These are phyloP conservation scores for Metschnikowia colocasiae DNA, from an alignment of 805 yeast genomes.

Conservation along the genomic window DNA sequence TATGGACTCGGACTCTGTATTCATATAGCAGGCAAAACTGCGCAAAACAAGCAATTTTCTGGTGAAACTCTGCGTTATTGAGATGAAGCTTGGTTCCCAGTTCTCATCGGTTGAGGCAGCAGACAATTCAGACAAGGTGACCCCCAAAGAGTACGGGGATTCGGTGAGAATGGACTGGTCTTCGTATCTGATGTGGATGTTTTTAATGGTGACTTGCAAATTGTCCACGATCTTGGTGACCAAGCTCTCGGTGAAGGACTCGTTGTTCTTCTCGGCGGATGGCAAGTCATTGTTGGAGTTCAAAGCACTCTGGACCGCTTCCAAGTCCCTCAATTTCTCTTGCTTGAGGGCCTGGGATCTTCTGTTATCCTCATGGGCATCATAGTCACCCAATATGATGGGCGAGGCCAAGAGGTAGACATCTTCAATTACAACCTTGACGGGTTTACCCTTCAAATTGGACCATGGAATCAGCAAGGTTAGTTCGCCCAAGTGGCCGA, in stretches of 20 bases:
- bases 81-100: slow-evolving; percentile 84
- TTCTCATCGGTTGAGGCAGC: slow-evolving; percentile 84
- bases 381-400: slow-evolving; percentile 50
- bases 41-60: slow-evolving; percentile 74
- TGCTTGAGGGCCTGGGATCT: slow-evolving; percentile 60
- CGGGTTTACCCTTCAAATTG: slow-evolving; percentile 88
- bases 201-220: slow-evolving; percentile 83
- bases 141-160: slow-evolving; percentile 75
- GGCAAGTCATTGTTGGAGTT: slow-evolving; percentile 35
- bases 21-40: slow-evolving; percentile 78
- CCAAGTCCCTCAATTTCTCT: slow-evolving; percentile 64
- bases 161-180: slow-evolving; percentile 71
- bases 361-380: slow-evolving; percentile 55
- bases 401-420: slow-evolving; percentile 83
- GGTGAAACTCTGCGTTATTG: slow-evolving; percentile 62
- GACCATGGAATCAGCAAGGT: slow-evolving; percentile 97
- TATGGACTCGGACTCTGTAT: slow-evolving; percentile 57
- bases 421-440: slow-evolving; percentile 80
- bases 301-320: slow-evolving; percentile 53
- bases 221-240: slow-evolving; percentile 90
- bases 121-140: slow-evolving; percentile 79
- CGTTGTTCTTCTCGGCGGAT: slow-evolving; percentile 42
- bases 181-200: slow-evolving; percentile 90
- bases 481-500: slow-evolving; percentile 86
- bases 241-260: slow-evolving; percentile 81